Percentiles rank a stretch among this genome's conserved stretches.
phyloP scores from a whole-genome alignment of 2,329 filamentous ascomycete species.

The Colletotrichum sublineola region DNA sequence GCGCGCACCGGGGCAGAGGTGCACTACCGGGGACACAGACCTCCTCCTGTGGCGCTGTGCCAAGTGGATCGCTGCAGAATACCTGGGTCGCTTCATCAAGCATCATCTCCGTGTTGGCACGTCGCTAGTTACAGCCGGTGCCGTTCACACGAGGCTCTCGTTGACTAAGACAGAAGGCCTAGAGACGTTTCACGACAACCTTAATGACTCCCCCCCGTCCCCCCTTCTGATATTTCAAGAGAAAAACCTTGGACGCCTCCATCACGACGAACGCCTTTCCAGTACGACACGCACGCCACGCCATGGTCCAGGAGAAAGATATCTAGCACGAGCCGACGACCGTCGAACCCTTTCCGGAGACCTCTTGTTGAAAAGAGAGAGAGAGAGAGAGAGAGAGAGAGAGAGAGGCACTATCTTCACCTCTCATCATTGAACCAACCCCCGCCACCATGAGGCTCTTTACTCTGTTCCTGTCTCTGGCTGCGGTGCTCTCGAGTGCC shows the following conservation, averaged over 20 bases:
- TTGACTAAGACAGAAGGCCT: slow-evolving; percentile 30
- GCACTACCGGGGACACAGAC: slow-evolving; percentile 29
- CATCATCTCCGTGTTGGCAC: slow-evolving; percentile 39
- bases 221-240: neutral
- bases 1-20: neutral
- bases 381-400: neutral
- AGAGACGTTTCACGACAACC: slow-evolving; percentile 36
- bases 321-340: slow-evolving; percentile 28
- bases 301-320: slow-evolving; percentile 35
- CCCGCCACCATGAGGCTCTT: slow-evolving; percentile 30
- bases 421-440: neutral
- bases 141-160: neutral
- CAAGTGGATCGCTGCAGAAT: slow-evolving; percentile 33
- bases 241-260: slow-evolving; percentile 27
- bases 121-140: slow-evolving; percentile 8
- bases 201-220: slow-evolving; percentile 23
- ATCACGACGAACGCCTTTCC: slow-evolving; percentile 26
- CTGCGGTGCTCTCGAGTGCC: slow-evolving; percentile 28
- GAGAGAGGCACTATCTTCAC: neutral
- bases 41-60: slow-evolving; percentile 36
- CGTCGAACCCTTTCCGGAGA: neutral
- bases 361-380: slow-evolving; percentile 15
- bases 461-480: slow-evolving; percentile 31
- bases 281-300: slow-evolving; percentile 20
- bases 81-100: slow-evolving; percentile 27